phyloP scores from a whole-genome alignment of 179 eudicot species.

The Heliamphora pulchella region DNA sequence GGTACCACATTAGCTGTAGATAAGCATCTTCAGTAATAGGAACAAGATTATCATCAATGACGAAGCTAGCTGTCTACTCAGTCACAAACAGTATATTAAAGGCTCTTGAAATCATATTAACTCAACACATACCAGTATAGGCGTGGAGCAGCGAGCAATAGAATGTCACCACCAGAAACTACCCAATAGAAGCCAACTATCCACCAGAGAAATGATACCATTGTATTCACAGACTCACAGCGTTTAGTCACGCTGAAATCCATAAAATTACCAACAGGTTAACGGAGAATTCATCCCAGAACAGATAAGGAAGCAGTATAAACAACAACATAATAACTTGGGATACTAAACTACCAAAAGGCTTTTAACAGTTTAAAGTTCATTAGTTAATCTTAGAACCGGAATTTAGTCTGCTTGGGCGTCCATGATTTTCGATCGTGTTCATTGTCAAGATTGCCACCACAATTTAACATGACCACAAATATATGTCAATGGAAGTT shows the following conservation, averaged over 20 bases:
- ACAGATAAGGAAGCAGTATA: background rate
- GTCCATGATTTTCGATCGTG: background rate
- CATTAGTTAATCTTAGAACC: background rate
- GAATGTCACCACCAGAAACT: slow-evolving; percentile 74
- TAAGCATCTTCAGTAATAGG: background rate
- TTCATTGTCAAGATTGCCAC: background rate
- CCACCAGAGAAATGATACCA: slow-evolving; percentile 96
- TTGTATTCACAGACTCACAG: slow-evolving; percentile 78
- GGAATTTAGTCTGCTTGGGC: background rate
- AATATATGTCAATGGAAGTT: background rate
- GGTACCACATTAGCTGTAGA: background rate
- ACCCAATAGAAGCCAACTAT: slow-evolving; percentile 97
- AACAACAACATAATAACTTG: background rate
- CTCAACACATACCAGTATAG: slow-evolving; percentile 66
- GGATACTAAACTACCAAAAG: slow-evolving; percentile 6
- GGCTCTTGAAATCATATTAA: background rate
- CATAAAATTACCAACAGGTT: slow-evolving; percentile 10
- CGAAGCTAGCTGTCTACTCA: background rate
- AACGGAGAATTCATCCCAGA: background rate
- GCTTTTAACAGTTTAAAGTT: background rate
- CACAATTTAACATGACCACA: background rate
- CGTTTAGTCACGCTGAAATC: slow-evolving; percentile 53
- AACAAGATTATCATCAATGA: background rate
- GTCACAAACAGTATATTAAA: background rate
- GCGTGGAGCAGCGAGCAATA: slow-evolving; percentile 63